Percentiles rank a stretch among this genome's conserved stretches.
Conservation (phyloP, 2,329 filamentous ascomycete genomes). For the Dothiorella sarmentorum region DNA sequence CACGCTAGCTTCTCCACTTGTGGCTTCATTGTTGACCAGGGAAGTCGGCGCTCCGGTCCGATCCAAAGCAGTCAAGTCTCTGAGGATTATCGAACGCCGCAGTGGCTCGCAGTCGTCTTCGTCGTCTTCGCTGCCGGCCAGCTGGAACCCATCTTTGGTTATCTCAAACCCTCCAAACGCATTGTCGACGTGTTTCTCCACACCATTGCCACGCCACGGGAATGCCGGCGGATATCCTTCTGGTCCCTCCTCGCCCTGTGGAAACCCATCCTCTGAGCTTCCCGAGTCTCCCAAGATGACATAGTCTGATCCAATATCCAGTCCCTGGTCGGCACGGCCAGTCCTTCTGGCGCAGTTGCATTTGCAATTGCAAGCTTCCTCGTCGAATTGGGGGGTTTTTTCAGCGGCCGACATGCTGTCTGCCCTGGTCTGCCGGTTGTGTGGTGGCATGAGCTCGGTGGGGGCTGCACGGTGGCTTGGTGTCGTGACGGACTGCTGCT, state of each 20-base stretch:
- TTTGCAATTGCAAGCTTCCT: background rate
- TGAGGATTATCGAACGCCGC: constrained; percentile 8
- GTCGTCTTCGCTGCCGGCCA: background rate
- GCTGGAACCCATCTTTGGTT: constrained; percentile 1
- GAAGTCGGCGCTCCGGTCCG: constrained; percentile 1
- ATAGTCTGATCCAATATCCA: background rate
- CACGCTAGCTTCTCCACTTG: constrained; percentile 10
- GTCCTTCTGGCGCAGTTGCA: background rate
- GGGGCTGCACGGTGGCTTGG: too few species aligned
- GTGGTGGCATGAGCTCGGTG: background rate
- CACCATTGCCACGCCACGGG: background rate
- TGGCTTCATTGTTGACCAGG: constrained; percentile 7
- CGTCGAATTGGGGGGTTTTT: background rate
- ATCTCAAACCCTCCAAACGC: constrained; percentile 6
- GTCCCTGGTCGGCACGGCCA: background rate
- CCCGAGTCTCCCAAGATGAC: background rate
- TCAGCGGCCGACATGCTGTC: background rate
- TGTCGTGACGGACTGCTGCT: background rate
- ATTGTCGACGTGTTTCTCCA: constrained; percentile 6
- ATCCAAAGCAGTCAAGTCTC: background rate
- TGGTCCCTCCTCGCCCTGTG: background rate
- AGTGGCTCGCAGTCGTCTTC: background rate
- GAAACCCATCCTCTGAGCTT: background rate
- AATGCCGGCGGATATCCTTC: background rate
- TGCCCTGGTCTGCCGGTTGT: background rate